phyloP scores from a whole-genome alignment of 352 stramenopile genomes.

The Phytophthora vignae region DNA sequence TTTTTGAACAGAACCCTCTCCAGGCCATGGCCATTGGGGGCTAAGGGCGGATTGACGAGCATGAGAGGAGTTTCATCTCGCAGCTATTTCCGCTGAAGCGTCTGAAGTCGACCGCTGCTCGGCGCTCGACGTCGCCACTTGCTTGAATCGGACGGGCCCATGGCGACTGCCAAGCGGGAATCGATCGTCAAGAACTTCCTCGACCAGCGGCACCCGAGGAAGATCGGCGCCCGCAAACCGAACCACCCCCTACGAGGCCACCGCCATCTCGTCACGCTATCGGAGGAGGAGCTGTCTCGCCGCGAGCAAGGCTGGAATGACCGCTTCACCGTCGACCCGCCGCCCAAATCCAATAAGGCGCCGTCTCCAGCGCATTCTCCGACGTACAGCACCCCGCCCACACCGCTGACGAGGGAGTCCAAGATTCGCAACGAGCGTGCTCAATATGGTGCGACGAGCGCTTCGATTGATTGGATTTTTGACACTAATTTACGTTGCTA shows the following conservation, averaged over 20 bases:
- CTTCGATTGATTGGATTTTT: not conserved
- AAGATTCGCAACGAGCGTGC: slow-evolving; percentile 62
- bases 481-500: not conserved
- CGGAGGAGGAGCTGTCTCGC: slow-evolving; percentile 59
- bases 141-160: slow-evolving; percentile 5
- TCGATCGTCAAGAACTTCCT: slow-evolving; percentile 60
- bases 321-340: slow-evolving; percentile 68
- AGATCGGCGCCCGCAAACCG: slow-evolving; percentile 23
- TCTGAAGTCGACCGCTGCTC: not conserved
- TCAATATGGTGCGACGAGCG: slow-evolving; percentile 54
- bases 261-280: slow-evolving; percentile 53
- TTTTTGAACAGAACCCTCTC: too few species aligned
- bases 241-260: slow-evolving; percentile 37
- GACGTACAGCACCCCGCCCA: slow-evolving; percentile 30
- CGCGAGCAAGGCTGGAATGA: slow-evolving; percentile 82
- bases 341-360: slow-evolving; percentile 56
- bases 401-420: slow-evolving; percentile 47
- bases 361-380: slow-evolving; percentile 34
- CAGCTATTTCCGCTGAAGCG: slow-evolving; percentile 3
- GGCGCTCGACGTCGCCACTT: not conserved
- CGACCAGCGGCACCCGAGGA: slow-evolving; percentile 33
- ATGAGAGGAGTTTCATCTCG: slow-evolving; percentile 8
- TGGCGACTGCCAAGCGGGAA: slow-evolving; percentile 58
- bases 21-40: too few species aligned
- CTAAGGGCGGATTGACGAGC: not conserved